Conservation (phyloP, 2,329 filamentous ascomycete genomes). For the Cryphonectria naterciae region DNA sequence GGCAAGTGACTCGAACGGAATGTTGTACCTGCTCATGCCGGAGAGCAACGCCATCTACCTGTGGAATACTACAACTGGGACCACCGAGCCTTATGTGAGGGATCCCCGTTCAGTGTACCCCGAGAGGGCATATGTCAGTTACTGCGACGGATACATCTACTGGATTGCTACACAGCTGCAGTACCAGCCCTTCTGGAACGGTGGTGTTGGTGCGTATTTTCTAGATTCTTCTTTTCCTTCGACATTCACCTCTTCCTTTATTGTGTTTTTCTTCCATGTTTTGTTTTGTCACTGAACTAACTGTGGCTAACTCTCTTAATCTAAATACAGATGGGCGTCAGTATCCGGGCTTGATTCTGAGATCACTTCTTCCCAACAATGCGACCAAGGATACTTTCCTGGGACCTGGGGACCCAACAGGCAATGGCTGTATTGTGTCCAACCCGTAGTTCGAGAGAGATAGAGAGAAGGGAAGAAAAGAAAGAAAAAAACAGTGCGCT, state of each 20-base stretch:
- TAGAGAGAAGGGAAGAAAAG: too few species aligned
- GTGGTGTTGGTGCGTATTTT: neutral
- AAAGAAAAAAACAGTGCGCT: too few species aligned
- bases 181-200: neutral
- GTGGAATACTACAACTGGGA: constrained; percentile 1
- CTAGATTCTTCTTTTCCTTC: neutral
- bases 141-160: constrained; percentile 8
- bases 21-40: constrained; percentile 6
- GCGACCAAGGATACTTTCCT: constrained; percentile 3
- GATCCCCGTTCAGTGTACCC: neutral
- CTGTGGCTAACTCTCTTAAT: neutral
- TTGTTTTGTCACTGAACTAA: neutral
- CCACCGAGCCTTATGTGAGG: neutral
- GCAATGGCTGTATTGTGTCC: neutral
- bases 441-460: neutral
- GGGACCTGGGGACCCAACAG: constrained; percentile 3
- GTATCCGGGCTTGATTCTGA: constrained; percentile 1
- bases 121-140: constrained; percentile 1
- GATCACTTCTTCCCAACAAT: neutral
- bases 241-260: neutral
- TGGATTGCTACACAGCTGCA: neutral
- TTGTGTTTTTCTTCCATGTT: neutral
- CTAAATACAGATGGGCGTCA: neutral
- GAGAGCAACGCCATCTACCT: constrained; percentile 6
- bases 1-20: constrained; percentile 2